Evolutionary conservation across 192 early-diverging fungal genomes (phyloP), one percentile per base, ranked within the genome.

Genomic region (Phycomyces nitens): DNA sequence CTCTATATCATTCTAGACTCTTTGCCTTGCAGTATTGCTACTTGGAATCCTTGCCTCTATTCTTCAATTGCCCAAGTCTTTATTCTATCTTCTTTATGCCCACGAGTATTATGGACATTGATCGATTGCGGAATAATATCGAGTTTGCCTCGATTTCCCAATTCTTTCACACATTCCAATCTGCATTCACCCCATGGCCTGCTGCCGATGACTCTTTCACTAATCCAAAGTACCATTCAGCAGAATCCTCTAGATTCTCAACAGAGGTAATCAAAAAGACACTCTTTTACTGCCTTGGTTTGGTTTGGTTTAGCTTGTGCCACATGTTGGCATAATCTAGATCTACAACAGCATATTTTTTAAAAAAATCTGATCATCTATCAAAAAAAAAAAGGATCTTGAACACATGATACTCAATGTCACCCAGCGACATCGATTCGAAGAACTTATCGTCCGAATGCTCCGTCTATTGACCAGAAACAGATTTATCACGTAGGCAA

Each of bases 81-180:
- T 11, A 23, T 56, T 56, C n/a, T n/a, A n/a, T n/a, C n/a, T n/a
- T 56, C 2, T 21, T 14, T 12, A 20, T 62, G 47, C 49, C 27
- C 34, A 59, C 23, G 7, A 27, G n/a, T 56, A 16, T 47, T 26
- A 6, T 18, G 18, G 57, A 59, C 10, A 24, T 59, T 43, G 16
- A 24, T 15, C 53, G 18, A 9, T 64, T 86, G 29, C 78, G 86
- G 56, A 66, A 73, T 24, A 67, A 71, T 62, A 82, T 81, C 77
- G 78, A 88, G 57, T 91, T 91, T 82, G 86, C 84, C 15, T 77
- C 88, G 21, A 71, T 89, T 52, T 79, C 75, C 18, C 89, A 91
- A 70, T 91, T 91, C 69, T 62, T 89, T 9, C 83, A 85, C 60
- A 73, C 86, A 43, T 90, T 88, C 66, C 72, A 80, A 57, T 62